Evolutionary conservation across 23 red algal species (phyloP).

Genomic region (Gracilariopsis chorda): DNA sequence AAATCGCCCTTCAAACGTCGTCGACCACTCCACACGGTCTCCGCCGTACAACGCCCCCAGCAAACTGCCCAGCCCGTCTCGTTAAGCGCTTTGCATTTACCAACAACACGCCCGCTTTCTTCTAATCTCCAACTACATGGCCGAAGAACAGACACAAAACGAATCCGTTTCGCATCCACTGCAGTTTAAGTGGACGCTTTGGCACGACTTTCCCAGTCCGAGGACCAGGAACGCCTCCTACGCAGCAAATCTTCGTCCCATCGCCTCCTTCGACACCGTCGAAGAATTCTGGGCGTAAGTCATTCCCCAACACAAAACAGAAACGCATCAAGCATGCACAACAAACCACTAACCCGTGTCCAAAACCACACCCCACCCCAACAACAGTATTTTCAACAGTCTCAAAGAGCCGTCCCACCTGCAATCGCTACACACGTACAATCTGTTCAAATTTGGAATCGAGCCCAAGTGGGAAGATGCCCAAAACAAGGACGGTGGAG

Average conservation of each 20-base stretch:
- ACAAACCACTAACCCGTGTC: too few relatives aligned
- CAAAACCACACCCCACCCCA: not conserved
- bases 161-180: conserved; percentile 63
- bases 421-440: conserved; percentile 57
- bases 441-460: conserved; percentile 93
- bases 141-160: not conserved
- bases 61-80: not conserved
- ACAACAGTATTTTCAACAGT: conserved; percentile 76
- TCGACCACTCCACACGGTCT: not conserved
- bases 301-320: not conserved
- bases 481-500: conserved; percentile 74
- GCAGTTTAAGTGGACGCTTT: conserved; percentile 93
- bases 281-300: conserved; percentile 95
- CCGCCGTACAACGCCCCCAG: not conserved
- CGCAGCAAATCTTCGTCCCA: conserved; percentile 56
- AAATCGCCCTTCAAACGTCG: too few relatives aligned
- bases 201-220: conserved; percentile 71
- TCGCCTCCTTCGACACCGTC: conserved; percentile 84
- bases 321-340: too few relatives aligned
- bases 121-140: not conserved
- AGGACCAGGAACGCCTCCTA: conserved; percentile 6
- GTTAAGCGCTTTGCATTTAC: too few relatives aligned
- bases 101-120: too few relatives aligned
- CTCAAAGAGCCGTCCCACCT: conserved; percentile 86
- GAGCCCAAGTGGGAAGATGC: conserved; percentile 94